A percentile compares a stretch with the other conserved stretches of the same genome.
phyloP scores from a whole-genome alignment of 805 yeast species.

The Cyberlindnera subsufficiens region DNA sequence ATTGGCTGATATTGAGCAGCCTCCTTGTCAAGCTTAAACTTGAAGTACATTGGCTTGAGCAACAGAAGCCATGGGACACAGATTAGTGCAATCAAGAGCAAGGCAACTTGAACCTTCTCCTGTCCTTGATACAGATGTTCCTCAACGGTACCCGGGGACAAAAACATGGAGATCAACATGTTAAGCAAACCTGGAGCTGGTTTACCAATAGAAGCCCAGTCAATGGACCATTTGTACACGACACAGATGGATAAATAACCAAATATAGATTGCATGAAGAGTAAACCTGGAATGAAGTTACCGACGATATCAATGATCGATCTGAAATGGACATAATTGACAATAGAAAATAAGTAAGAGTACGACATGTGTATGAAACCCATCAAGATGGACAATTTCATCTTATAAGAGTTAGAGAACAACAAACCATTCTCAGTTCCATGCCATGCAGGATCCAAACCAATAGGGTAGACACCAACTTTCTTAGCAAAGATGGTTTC shows the following conservation, averaged over 20 bases:
- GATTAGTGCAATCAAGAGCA: slow-evolving; percentile 68
- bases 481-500: slow-evolving; percentile 62
- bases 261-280: slow-evolving; percentile 94
- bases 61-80: slow-evolving; percentile 94
- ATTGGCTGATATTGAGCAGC: slow-evolving; percentile 23
- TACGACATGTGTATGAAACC: slow-evolving; percentile 95
- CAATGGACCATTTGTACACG: slow-evolving; percentile 90
- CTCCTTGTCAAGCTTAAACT: slow-evolving; percentile 38
- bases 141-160: slow-evolving; percentile 84
- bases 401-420: slow-evolving; percentile 92
- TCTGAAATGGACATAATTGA: slow-evolving; percentile 65
- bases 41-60: slow-evolving; percentile 73
- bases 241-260: slow-evolving; percentile 87
- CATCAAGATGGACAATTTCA: slow-evolving; percentile 93
- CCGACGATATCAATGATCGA: slow-evolving; percentile 81
- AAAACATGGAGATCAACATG: slow-evolving; percentile 93
- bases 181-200: slow-evolving; percentile 92
- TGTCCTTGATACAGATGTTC: slow-evolving; percentile 82
- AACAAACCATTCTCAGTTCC: slow-evolving; percentile 92
- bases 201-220: slow-evolving; percentile 73
- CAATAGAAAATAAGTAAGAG: slow-evolving; percentile 78
- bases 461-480: slow-evolving; percentile 71
- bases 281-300: slow-evolving; percentile 88
- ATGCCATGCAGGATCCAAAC: slow-evolving; percentile 95
- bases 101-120: slow-evolving; percentile 61